phyloP scores from a whole-genome alignment of 192 early-diverging fungal genomes.

The Pecoramyces ruminantium region DNA sequence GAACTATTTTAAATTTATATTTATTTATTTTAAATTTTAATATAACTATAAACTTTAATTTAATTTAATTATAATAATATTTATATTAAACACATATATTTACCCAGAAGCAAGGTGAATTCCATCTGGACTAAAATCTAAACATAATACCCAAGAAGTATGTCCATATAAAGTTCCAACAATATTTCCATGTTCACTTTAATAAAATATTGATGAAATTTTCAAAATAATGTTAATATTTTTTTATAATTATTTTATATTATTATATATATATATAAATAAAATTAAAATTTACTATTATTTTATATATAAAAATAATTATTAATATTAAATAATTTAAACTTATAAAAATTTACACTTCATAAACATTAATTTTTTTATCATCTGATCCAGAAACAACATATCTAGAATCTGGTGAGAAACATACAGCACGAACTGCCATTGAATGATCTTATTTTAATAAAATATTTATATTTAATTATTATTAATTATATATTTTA shows the following conservation, averaged over 20 bases:
- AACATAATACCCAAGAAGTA: slow-evolving; percentile 60
- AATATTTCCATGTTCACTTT: slow-evolving; percentile 49
- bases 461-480: too few species aligned
- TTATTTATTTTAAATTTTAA: too few species aligned
- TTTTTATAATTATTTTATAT: too few species aligned
- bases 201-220: too few species aligned
- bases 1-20: slow-evolving; percentile 18
- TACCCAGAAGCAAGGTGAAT: slow-evolving; percentile 53
- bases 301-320: slow-evolving; percentile 4
- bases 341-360: slow-evolving; percentile 26
- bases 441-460: slow-evolving; percentile 66
- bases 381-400: slow-evolving; percentile 68
- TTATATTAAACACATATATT: background rate
- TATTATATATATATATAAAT: background rate
- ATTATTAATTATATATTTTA: too few species aligned
- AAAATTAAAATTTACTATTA: too few species aligned
- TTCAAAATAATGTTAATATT: too few species aligned
- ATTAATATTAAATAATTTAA: background rate
- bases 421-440: slow-evolving; percentile 54
- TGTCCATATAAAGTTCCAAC: slow-evolving; percentile 60
- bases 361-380: slow-evolving; percentile 56
- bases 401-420: slow-evolving; percentile 48
- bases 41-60: too few species aligned
- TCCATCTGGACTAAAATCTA: slow-evolving; percentile 42
- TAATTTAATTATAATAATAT: too few species aligned